Evolutionary conservation across 2,329 filamentous ascomycete species (phyloP), one percentile per base, ranked within the genome.

Genomic region (Xylariomycetidae sp.): DNA sequence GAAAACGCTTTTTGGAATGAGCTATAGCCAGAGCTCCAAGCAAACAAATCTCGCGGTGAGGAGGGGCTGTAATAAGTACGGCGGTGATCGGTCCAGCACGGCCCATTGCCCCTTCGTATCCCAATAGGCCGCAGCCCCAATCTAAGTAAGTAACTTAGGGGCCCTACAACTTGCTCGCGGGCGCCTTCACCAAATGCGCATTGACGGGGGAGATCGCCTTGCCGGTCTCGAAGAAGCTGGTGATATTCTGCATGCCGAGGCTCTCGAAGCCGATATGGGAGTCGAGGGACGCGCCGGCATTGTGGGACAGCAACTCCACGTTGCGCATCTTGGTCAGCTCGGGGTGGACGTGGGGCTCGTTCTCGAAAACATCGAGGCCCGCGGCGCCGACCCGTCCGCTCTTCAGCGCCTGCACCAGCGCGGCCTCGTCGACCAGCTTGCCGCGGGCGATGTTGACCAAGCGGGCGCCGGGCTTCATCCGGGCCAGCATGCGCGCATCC

Each of bases 381-480:
- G 56, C 47, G 23, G 53, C 44, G 14, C 38, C 39, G 19, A 59
- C 47, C 14, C 45, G 37, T 3, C 40, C 43, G 8, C 43, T 38
- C 10, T 43, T 46, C 9, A 60, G 42, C 1, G 52, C 55, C 4
- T 34, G 15, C 3, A 55, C 39, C 2, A 59, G 42, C 19, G 51
- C 54, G 1, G 31, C 35, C 39, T 76, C 70, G 35, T 76, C 67
- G 1, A 76, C 57, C 1, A 76, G 47, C 29, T 63, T 64, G 0
- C 71, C 73, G 2, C 72, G 53, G 4, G 57, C 49, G 2, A 55
- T 46, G 34, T 58, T 59, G 20, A 58, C 20, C 2, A 76, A 50
- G 1, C 67, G 50, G 2, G 63, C 54, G 0, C 72, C 70, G 1
- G 44, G 39, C 42, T 73, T 74, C 52, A 73, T 68, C 34, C 59